Evolutionary conservation across 176 grass and related monocot species (phyloP).

Genomic region (Zoysia pacifica): DNA sequence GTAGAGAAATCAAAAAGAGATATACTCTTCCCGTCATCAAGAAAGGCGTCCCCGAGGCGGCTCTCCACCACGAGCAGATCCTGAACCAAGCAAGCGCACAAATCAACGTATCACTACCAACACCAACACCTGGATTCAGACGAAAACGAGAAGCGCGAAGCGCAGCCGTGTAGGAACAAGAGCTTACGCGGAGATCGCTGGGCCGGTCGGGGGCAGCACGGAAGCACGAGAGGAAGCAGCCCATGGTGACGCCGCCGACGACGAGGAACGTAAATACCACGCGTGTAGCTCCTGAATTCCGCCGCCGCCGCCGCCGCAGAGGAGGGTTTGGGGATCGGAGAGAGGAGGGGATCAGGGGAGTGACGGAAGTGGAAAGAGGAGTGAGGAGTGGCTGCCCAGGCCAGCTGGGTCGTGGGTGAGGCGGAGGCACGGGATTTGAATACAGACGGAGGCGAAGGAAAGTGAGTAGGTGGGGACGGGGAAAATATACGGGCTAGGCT

Average conservation of each 20-base stretch:
- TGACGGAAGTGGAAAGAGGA: conserved; percentile 10
- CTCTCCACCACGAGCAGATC: conserved; percentile 45
- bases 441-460: neutral
- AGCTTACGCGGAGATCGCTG: conserved; percentile 29
- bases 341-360: neutral
- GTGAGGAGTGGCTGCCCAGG: neutral
- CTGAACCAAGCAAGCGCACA: conserved; percentile 18
- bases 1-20: neutral
- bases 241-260: conserved; percentile 41
- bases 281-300: neutral
- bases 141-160: too few species aligned
- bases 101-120: neutral
- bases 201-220: conserved; percentile 1
- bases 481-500: neutral
- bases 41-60: conserved; percentile 47
- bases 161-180: neutral
- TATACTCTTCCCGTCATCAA: conserved; percentile 44
- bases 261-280: too few species aligned
- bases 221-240: conserved; percentile 75
- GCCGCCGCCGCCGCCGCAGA: neutral
- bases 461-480: neutral
- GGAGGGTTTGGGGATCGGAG: conserved; percentile 16
- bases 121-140: neutral
- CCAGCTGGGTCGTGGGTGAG: neutral
- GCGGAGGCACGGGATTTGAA: too few species aligned